Evolutionary conservation across 148 eudicot species (phyloP).

Genomic region (Chenopodium suecicum): DNA sequence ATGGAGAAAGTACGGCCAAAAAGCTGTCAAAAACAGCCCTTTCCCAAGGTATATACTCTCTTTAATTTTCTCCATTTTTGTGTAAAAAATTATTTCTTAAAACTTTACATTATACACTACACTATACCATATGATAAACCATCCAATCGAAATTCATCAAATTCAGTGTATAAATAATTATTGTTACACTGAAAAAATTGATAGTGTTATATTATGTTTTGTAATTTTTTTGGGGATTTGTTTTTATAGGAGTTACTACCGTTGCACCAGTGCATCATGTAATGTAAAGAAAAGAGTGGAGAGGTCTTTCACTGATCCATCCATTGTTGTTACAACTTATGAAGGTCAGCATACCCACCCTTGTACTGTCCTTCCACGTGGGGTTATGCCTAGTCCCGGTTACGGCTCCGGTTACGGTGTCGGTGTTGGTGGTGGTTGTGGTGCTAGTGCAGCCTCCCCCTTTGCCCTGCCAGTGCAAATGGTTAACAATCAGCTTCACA

Average conservation of each 20-base stretch:
- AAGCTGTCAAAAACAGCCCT: slow-evolving; percentile 87
- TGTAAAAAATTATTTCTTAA: no score
- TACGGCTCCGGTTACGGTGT: slow-evolving; percentile 7
- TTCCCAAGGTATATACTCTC: slow-evolving; percentile 63
- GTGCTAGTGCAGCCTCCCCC: slow-evolving; percentile 11
- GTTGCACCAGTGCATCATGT: slow-evolving; percentile 77
- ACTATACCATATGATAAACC: not conserved
- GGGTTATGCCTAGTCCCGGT: slow-evolving; percentile 14
- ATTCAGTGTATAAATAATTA: slow-evolving; percentile 6
- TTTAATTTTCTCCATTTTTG: not conserved
- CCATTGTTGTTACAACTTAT: slow-evolving; percentile 77
- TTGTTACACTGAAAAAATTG: not conserved
- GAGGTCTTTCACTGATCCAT: slow-evolving; percentile 59
- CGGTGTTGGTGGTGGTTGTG: slow-evolving; percentile 7
- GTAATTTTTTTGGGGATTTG: not conserved
- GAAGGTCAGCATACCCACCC: slow-evolving; percentile 91
- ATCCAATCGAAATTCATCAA: slow-evolving; percentile 10
- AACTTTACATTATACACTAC: no score
- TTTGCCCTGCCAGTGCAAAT: slow-evolving; percentile 24
- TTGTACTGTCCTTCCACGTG: slow-evolving; percentile 50
- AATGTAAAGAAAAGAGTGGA: slow-evolving; percentile 96
- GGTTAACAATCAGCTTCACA: slow-evolving; percentile 3
- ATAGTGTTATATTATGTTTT: no score
- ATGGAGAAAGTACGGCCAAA: slow-evolving; percentile 97
- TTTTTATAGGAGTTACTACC: slow-evolving; percentile 71